These are phyloP conservation scores for Pestalotiopsis sp. DNA, from an alignment of 2,329 filamentous ascomycete genomes.

Conservation along the genomic window DNA sequence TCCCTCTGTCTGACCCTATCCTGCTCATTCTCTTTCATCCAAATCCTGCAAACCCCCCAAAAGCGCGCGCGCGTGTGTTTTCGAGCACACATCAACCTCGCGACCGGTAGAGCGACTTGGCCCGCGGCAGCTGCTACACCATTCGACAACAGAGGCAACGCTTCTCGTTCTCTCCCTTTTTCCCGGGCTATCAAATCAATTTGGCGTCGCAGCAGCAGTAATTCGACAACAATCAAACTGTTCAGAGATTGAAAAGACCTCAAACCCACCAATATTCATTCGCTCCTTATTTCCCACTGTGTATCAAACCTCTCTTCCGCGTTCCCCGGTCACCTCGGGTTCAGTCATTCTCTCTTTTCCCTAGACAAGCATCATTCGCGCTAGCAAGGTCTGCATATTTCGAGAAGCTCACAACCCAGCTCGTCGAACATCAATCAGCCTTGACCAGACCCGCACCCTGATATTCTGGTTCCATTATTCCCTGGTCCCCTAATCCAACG, in stretches of 20 bases:
- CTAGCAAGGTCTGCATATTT: slow-evolving; percentile 36
- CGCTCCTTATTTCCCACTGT: not conserved
- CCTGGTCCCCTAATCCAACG: slow-evolving; percentile 32
- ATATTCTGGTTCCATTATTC: slow-evolving; percentile 33
- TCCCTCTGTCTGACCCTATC: slow-evolving; percentile 1
- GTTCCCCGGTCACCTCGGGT: slow-evolving; percentile 19
- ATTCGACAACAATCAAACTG: not conserved
- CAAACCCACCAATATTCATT: slow-evolving; percentile 6
- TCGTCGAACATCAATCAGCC: slow-evolving; percentile 28
- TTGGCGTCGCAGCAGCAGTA: not conserved
- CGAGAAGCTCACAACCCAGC: slow-evolving; percentile 33
- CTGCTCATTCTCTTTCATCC: not conserved
- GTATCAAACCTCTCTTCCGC: not conserved
- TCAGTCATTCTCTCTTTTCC: slow-evolving; percentile 33
- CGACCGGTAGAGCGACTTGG: slow-evolving; percentile 3
- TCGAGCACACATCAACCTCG: not conserved
- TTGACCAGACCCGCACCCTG: slow-evolving; percentile 35
- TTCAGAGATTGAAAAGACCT: not conserved
- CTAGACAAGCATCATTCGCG: slow-evolving; percentile 31
- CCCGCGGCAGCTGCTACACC: slow-evolving; percentile 3
- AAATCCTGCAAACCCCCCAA: not conserved
- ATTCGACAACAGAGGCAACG: not conserved
- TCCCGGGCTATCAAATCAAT: not conserved
- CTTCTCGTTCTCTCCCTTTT: not conserved
- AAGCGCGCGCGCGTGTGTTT: not conserved